These are phyloP conservation scores for Coniella lustricola DNA, from an alignment of 2,329 filamentous ascomycete species.

Conservation along the genomic window DNA sequence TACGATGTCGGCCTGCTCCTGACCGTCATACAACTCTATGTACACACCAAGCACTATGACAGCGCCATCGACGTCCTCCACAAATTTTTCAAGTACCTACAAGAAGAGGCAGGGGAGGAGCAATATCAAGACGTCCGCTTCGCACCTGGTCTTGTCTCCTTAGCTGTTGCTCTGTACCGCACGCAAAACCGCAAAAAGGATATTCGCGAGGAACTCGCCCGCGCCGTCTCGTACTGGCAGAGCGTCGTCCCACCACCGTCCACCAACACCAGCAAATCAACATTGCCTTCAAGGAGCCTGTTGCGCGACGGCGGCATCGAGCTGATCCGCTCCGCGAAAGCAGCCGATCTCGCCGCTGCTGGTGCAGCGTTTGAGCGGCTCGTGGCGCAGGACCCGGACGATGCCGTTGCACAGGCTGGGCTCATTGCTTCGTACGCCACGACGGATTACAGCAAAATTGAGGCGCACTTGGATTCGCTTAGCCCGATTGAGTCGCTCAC, in stretches of 20 bases:
- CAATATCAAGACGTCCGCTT: conserved; percentile 68
- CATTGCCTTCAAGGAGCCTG: conserved; percentile 37
- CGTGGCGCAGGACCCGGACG: conserved; percentile 55
- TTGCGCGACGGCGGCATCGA: conserved; percentile 77
- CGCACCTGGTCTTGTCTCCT: conserved; percentile 76
- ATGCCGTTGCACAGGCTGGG: conserved; percentile 68
- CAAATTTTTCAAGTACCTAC: conserved; percentile 64
- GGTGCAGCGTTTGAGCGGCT: conserved; percentile 73
- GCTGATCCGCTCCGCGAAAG: conserved; percentile 66
- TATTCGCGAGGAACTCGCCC: conserved; percentile 66
- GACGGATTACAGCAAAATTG: conserved; percentile 47
- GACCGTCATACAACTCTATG: conserved; percentile 74
- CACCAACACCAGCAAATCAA: conserved; percentile 24
- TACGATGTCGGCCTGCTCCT: conserved; percentile 74
- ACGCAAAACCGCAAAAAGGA: conserved; percentile 65
- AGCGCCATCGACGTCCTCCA: conserved; percentile 72
- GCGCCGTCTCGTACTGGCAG: conserved; percentile 77
- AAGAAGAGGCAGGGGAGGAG: conserved; percentile 48
- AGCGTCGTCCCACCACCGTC: conserved; percentile 12
- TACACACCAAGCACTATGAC: conserved; percentile 62
- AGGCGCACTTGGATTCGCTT: conserved; percentile 48
- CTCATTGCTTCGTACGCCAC: conserved; percentile 77
- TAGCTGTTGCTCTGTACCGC: conserved; percentile 73
- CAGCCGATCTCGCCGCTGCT: conserved; percentile 62
- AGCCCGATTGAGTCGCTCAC: conserved; percentile 57